Evolutionary conservation across 768 basidiomycete species (phyloP), one percentile per base, ranked within the genome.

Genomic region (Dendrothele bispora): DNA sequence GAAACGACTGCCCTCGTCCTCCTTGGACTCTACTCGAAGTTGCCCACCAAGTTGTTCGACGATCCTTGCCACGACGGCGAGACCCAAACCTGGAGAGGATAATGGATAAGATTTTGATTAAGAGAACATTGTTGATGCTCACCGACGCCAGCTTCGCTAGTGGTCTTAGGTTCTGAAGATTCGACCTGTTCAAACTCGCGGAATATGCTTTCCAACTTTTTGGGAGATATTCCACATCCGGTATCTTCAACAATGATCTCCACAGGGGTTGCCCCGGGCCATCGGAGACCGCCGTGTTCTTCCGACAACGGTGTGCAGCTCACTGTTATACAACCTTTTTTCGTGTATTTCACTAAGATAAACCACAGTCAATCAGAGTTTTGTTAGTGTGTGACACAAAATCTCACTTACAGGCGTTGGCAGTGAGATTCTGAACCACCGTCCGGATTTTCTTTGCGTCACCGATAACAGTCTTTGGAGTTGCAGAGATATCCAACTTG

Each of bases 101-200:
- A 20, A 24, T 22, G 41, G 32, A 45, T 34, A 26, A n/a, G 20
- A 14, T 10, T 14, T 42, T 21, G 35, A 21, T 11, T 35, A 28
- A 4, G 5, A 49, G 1, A 14, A 18, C 11, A 32, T 41, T n/a
- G 24, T 35, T 32, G n/a, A 18, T 20, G 46, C 72, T 39, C 52
- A 78, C 81, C 82, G 29, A 83, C 72, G 7, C 80, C 81, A 18
- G 66, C 59, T 27, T 68, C 70, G 11, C 55, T 56, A 34, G 55
- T 61, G 18, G 62, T 55, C 53, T 63, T 71, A 7, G 73, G 60
- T 43, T 74, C 69, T 17, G 70, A 65, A 1, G 71, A 74, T 57
- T 87, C 87, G 7, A 88, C 84, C 53, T 87, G 83, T 62, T 90
- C 87, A 45, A 92, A 85, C 50, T 88, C 85, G 50, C 87, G 71